Conservation (phyloP, 176 grass and related monocot genomes). For the Panicum miliaceum region DNA sequence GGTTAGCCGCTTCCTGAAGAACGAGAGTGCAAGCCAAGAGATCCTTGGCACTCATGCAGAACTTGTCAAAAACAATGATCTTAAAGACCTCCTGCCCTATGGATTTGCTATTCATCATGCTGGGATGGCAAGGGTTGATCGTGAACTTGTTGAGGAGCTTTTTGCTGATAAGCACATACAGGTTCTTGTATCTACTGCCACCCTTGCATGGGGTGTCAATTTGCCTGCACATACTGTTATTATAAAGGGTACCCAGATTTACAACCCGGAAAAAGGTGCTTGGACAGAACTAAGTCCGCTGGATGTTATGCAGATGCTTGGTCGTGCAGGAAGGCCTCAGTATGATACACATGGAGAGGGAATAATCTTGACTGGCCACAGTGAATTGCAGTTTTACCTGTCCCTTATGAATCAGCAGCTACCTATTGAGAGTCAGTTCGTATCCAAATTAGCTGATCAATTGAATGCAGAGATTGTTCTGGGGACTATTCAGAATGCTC, state of each 20-base stretch:
- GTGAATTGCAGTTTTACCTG: constrained; percentile 92
- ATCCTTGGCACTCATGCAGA: constrained; percentile 88
- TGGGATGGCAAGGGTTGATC: constrained; percentile 83
- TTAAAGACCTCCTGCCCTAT: constrained; percentile 89
- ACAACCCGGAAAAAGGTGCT: constrained; percentile 95
- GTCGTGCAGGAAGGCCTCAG: constrained; percentile 94
- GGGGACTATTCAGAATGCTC: constrained; percentile 90
- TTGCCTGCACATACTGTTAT: constrained; percentile 95
- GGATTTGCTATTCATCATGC: constrained; percentile 99
- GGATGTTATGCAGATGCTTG: constrained; percentile 99
- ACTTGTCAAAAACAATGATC: constrained; percentile 89
- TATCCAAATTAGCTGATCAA: constrained; percentile 85
- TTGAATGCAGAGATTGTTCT: constrained; percentile 96
- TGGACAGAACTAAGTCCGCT: constrained; percentile 96
- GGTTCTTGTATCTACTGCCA: constrained; percentile 90
- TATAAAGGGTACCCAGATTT: constrained; percentile 96
- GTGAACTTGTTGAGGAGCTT: constrained; percentile 86
- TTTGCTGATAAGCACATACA: constrained; percentile 91
- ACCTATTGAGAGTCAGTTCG: constrained; percentile 96
- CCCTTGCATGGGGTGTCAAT: constrained; percentile 97
- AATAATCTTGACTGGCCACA: constrained; percentile 91
- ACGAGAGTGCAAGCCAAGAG: constrained; percentile 89
- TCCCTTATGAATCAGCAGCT: constrained; percentile 98
- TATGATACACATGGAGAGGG: constrained; percentile 96
- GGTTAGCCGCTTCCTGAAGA: constrained; percentile 79